Evolutionary conservation across 331 rosid genomes (phyloP), one percentile per base, ranked within the genome.

Genomic region (Rhamnella rubrinervis): DNA sequence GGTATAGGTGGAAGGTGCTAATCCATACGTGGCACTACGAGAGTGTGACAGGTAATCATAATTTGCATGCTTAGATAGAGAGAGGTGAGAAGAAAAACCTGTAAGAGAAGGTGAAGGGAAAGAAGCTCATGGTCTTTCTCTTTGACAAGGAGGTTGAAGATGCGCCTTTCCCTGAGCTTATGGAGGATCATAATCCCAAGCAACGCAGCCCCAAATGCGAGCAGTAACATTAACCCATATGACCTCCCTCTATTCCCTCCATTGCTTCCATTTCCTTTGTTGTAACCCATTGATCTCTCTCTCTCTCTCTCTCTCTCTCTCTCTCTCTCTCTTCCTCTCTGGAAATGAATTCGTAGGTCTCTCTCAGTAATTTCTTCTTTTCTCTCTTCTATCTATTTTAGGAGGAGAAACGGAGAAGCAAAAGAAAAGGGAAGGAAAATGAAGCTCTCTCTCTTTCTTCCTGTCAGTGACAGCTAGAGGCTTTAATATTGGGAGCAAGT

Each of bases 151-250:
- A 88, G 91, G 81, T 72, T 78, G 70, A 77, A 88, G 71, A 93
- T 84, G 52, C 98, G 90, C 59, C 80, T 79, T 68, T 93, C 98
- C 75, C 91, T 88, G 72, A 90, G 84, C 78, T 86, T 90, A 40
- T 90, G 95, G 44, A 93, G 89, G 49, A 87, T 70, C 95, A 91
- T 73, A 9, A 91, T 91, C 3, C 95, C 98, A 63, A 91, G 78
- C 69, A 93, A 66, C 23, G 98, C 97, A 20, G 86, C 88, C 16
- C 89, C 98, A 81, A 91, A 93, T 58, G 84, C 89, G 17, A 88
- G 14, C 1, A 88, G 37, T 47, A 89, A 12, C 83, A 88, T 80
- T 65, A 88, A 49, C 37, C 72, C 83, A 66, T 73, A 83, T 15
- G 87, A 51, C 68, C 72, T 86, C 65, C 86, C 89, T 75, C 85